Evolutionary conservation across 2,329 filamentous ascomycete species (phyloP), one percentile per base, ranked within the genome.

Genomic region (Aspergillus calidoustus): DNA sequence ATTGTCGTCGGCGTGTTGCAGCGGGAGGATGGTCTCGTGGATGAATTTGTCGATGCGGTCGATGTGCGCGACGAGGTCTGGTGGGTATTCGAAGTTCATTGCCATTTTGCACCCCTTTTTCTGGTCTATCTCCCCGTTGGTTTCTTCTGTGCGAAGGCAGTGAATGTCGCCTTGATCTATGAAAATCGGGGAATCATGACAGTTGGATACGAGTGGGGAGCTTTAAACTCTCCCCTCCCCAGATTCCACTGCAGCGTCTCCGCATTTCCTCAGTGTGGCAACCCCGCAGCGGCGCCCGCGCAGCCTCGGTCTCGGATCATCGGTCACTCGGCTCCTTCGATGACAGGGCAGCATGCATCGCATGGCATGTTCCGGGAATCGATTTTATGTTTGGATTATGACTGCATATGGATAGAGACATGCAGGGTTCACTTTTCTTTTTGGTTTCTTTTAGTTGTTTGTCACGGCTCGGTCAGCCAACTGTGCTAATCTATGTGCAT

Each of bases 51-150:
- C 85, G 13, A 88, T 76, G n/a, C 76, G 72, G 30, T 71, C 61
- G 31, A 87, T 73, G 68, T 84, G 84, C 7, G 76, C 61, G 48
- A 80, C 70, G 1, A 87, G 77, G 34, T 82, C 82, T 4, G 74
- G 66, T 1, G 86, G 85, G 17, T 87, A 77, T 15, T 85, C 82
- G 73, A 87, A 87, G 73, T 84, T 82, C 82, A 86, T 86, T 22
- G 47, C 69, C 56, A 7, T 25, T 7, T 54, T 19, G 28, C 19
- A 19, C 19, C 19, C 19, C 19, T 19, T 19, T 19, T 19, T 19
- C 19, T 19, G 19, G 19, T 19, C 17, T 57, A 44, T 53, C 19
- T 38, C 8, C 17, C 8, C 3, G n/a, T 22, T 19, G 3, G 11
- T 53, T 11, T 53, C 38, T 17, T 25, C 41, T 53, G 7, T 31